Evolutionary conservation across 441 rosid species (phyloP).

Genomic region (Pelargonium citronellum): DNA sequence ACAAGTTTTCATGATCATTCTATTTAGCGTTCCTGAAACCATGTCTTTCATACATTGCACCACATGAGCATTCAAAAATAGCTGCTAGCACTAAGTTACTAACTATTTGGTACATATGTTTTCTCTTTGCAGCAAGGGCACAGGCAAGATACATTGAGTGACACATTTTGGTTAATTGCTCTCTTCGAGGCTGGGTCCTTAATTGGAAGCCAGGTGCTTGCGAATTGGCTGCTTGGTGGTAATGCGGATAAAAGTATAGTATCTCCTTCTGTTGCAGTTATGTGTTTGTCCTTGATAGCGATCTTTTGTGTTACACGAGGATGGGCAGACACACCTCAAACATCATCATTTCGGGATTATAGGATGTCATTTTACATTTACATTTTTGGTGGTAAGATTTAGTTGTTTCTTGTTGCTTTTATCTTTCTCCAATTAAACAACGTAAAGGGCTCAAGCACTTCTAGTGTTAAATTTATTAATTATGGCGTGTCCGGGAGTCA

Average conservation of each 20-base stretch:
- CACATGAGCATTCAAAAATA: background rate
- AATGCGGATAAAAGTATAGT: conserved; percentile 38
- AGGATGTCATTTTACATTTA: conserved; percentile 41
- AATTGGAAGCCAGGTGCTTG: conserved; percentile 68
- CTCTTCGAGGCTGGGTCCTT: conserved; percentile 71
- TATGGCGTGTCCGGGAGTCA: background rate
- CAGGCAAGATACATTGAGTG: conserved; percentile 60
- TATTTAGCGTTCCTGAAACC: conserved; percentile 7
- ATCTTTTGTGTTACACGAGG: conserved; percentile 40
- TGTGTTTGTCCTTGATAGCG: conserved; percentile 47
- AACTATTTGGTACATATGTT: conserved; percentile 6
- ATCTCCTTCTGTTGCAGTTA: conserved; percentile 40
- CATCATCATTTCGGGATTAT: conserved; percentile 37
- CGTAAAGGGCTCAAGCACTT: background rate
- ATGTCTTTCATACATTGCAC: background rate
- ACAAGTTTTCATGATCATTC: background rate
- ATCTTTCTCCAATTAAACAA: conserved; percentile 1
- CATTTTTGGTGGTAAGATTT: conserved; percentile 58
- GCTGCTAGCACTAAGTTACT: conserved; percentile 1
- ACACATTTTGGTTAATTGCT: conserved; percentile 85
- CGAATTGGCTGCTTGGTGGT: conserved; percentile 56
- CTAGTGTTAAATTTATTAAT: background rate
- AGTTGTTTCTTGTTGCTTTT: background rate
- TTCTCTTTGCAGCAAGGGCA: conserved; percentile 63
- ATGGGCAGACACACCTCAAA: conserved; percentile 45